Percentiles rank a stretch among this genome's conserved stretches.
Conservation (phyloP, 352 stramenopile species). For the Globisporangium acanthophoron region DNA sequence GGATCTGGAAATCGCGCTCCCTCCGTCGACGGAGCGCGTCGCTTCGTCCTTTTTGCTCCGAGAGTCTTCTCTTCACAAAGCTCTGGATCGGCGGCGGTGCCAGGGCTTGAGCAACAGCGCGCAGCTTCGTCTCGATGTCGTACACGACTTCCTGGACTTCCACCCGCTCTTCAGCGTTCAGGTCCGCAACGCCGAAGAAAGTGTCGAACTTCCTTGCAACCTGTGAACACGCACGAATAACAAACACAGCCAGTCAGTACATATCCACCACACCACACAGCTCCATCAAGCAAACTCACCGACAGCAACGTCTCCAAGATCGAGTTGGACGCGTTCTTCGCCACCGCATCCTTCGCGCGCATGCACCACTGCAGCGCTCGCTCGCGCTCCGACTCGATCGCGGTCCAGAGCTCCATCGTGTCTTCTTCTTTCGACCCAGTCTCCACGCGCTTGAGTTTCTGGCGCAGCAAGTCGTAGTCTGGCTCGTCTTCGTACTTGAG, state of each 20-base stretch:
- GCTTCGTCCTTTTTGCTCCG: conserved; percentile 67
- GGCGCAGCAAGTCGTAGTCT: conserved; percentile 51
- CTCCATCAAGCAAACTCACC: conserved; percentile 14
- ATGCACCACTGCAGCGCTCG: conserved; percentile 48
- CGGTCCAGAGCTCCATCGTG: conserved; percentile 39
- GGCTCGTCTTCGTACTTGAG: conserved; percentile 73
- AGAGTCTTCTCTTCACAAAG: conserved; percentile 70
- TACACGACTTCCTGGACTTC: conserved; percentile 64
- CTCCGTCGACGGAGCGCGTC: conserved; percentile 69
- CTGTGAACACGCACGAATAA: conserved; percentile 12
- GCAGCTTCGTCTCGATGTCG: conserved; percentile 55
- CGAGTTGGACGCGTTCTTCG: conserved; percentile 23
- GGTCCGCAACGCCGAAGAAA: conserved; percentile 56
- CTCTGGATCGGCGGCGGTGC: conserved; percentile 79
- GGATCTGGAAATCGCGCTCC: conserved; percentile 70
- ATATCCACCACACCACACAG: not conserved
- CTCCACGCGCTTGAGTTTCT: conserved; percentile 29
- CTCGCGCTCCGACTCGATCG: conserved; percentile 18
- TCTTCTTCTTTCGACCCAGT: conserved; percentile 30
- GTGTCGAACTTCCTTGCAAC: conserved; percentile 75
- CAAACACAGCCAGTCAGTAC: not conserved
- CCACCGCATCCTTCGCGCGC: conserved; percentile 40
- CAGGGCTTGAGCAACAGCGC: conserved; percentile 30
- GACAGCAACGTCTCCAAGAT: conserved; percentile 47
- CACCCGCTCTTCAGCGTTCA: conserved; percentile 46